These are phyloP conservation scores for Suillus placidus DNA, from an alignment of 768 basidiomycete species.

Conservation along the genomic window DNA sequence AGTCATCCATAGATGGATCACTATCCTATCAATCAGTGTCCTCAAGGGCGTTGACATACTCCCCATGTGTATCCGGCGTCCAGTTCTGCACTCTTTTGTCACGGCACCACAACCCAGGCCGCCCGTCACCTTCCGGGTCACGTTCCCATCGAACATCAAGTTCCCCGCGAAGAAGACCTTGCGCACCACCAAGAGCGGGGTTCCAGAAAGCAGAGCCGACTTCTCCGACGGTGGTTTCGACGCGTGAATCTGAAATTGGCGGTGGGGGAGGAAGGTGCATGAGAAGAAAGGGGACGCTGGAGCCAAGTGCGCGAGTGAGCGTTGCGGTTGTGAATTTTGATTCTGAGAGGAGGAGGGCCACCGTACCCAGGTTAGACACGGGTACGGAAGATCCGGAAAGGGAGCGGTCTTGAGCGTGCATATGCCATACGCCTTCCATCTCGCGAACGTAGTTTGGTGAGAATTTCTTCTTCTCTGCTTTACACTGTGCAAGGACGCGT, in stretches of 20 bases:
- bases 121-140: slow-evolving; percentile 20
- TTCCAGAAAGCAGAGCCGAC: slow-evolving; percentile 69
- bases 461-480: slow-evolving; percentile 82
- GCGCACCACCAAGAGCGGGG: slow-evolving; percentile 56
- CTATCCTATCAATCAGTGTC: not conserved
- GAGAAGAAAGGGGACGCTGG: slow-evolving; percentile 77
- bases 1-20: not conserved
- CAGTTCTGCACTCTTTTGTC: slow-evolving; percentile 30
- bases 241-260: slow-evolving; percentile 15
- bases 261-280: slow-evolving; percentile 63
- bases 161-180: slow-evolving; percentile 59
- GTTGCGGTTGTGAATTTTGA: slow-evolving; percentile 78
- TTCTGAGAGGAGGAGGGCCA: slow-evolving; percentile 82
- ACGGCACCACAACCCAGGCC: slow-evolving; percentile 44
- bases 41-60: not conserved
- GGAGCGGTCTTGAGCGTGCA: slow-evolving; percentile 17
- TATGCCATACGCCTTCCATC: slow-evolving; percentile 83
- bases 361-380: slow-evolving; percentile 23
- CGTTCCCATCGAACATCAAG: slow-evolving; percentile 74
- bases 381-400: not conserved
- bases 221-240: slow-evolving; percentile 16
- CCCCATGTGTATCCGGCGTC: slow-evolving; percentile 17
- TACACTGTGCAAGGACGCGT: slow-evolving; percentile 86
- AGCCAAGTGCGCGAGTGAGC: slow-evolving; percentile 69
- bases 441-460: slow-evolving; percentile 84